These are phyloP conservation scores for Triangularia setosa DNA, from an alignment of 2,329 filamentous ascomycete species.

Conservation along the genomic window DNA sequence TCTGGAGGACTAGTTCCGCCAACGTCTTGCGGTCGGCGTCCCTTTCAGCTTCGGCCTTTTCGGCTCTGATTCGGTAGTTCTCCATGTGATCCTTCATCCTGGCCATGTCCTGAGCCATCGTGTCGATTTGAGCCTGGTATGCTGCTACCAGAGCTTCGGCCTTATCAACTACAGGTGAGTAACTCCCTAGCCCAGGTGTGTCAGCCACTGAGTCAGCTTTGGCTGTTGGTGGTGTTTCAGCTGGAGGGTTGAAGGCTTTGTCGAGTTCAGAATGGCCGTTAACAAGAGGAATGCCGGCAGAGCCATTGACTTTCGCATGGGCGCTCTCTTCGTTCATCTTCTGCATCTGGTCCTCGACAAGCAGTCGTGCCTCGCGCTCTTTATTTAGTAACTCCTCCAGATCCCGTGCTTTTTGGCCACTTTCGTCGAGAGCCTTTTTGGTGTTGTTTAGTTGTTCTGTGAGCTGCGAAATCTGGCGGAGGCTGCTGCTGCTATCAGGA, in stretches of 20 bases:
- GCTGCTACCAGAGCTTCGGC: slow-evolving; percentile 36
- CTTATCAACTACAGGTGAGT: slow-evolving; percentile 32
- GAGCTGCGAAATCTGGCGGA: slow-evolving; percentile 75
- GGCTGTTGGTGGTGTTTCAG: slow-evolving; percentile 29
- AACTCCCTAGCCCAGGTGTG: slow-evolving; percentile 16
- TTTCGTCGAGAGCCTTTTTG: slow-evolving; percentile 82
- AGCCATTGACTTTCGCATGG: slow-evolving; percentile 38
- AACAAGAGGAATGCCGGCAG: slow-evolving; percentile 31
- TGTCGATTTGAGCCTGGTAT: slow-evolving; percentile 69
- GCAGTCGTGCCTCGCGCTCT: slow-evolving; percentile 76
- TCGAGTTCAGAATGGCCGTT: slow-evolving; percentile 40
- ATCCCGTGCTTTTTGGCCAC: slow-evolving; percentile 73
- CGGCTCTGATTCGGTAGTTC: slow-evolving; percentile 69
- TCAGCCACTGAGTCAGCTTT: slow-evolving; percentile 26
- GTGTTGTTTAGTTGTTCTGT: slow-evolving; percentile 80
- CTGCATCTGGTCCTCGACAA: slow-evolving; percentile 72
- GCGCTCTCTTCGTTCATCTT: slow-evolving; percentile 61
- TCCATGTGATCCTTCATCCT: slow-evolving; percentile 78
- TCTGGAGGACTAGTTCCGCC: slow-evolving; percentile 81
- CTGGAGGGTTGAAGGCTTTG: slow-evolving; percentile 44
- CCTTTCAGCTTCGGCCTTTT: slow-evolving; percentile 75
- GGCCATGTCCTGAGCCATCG: slow-evolving; percentile 74
- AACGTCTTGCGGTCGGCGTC: slow-evolving; percentile 62
- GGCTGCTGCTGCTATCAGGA: slow-evolving; percentile 44
- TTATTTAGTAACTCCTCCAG: slow-evolving; percentile 73